Conservation (phyloP, 768 basidiomycete genomes). For the Serendipita indica region DNA sequence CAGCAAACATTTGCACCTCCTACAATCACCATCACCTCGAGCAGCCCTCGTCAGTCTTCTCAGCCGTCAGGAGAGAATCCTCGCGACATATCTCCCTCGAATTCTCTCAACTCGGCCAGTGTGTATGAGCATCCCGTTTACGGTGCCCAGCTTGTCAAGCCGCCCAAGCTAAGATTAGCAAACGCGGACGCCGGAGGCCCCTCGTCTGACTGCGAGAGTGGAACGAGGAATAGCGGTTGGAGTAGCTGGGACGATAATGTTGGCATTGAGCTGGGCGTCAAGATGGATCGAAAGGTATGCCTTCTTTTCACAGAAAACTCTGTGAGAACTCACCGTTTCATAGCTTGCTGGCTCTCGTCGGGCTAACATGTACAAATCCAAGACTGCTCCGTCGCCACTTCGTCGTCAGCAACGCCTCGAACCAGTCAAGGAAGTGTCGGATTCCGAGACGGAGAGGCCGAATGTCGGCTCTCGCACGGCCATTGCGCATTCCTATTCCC, state of each 20-base stretch:
- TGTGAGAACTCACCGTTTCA: background rate
- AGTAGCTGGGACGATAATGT: conserved; percentile 3
- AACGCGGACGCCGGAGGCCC: background rate
- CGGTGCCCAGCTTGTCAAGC: conserved; percentile 1
- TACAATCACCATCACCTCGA: background rate
- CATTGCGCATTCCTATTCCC: background rate
- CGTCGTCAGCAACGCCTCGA: background rate
- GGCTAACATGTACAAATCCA: background rate
- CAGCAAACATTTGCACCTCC: background rate
- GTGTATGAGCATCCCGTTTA: background rate
- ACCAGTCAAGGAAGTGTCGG: background rate
- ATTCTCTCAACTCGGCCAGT: background rate
- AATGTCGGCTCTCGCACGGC: background rate
- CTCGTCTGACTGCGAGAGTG: background rate
- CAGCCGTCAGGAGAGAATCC: background rate
- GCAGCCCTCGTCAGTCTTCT: background rate
- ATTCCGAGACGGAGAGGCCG: background rate
- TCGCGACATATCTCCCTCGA: background rate
- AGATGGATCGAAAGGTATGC: background rate
- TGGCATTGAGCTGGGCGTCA: background rate
- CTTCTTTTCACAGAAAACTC: background rate
- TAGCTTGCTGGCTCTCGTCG: background rate
- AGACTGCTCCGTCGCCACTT: background rate
- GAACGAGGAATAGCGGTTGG: background rate
- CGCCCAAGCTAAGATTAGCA: background rate